Base-by-base conservation (phyloP, 1,284 basidiomycete genomes). In the Ganoderma lucidum region DNA sequence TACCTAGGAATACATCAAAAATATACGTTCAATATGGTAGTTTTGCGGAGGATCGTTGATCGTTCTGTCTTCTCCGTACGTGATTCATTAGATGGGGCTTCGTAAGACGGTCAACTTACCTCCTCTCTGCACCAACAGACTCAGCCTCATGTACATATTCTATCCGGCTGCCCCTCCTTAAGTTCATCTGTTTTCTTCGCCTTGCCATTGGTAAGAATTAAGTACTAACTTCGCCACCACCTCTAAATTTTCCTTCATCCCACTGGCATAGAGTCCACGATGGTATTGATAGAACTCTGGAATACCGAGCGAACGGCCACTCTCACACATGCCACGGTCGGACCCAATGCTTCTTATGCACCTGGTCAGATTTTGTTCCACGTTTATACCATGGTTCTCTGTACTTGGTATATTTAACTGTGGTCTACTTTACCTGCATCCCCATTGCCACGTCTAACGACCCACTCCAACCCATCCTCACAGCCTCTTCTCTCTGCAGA, bases 401-500 rank as follows among this genome's bases (percentile, higher is more conserved):
- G 41, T 12, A 37, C 19, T 60, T 15, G 17, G 37, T 42, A 45
- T 48, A 60, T 39, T 37, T 48, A 48, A 45, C 42, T 28, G n/a
- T 39, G 28, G 14, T 30, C 37, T 63, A 15, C 28, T 19, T 10
- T 28, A 9, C 17, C 64, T 30, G 30, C 19, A n/a, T 12, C 23
- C 15, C 45, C 37, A 28, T 17, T 28, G 58, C 14, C 59, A 19
- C 45, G n/a, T 51, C 48, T 41, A 53, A 37, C 19, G n/a, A 35
- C 30, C 30, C 14, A 4, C 53, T 37, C 28, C 15, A 17, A 35
- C 23, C 4, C 19, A 19, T n/a, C 14, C 42, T 55, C 42, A 59
- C 30, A 41, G 68, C 69, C 65, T 55, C 62, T 59, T 66, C 65
- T 17, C 23, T 70, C 15, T 62, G 62, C 28, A 67, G 68, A 35